phyloP scores from a whole-genome alignment of 2,329 filamentous ascomycete genomes.

The Nemania bipapillata region DNA sequence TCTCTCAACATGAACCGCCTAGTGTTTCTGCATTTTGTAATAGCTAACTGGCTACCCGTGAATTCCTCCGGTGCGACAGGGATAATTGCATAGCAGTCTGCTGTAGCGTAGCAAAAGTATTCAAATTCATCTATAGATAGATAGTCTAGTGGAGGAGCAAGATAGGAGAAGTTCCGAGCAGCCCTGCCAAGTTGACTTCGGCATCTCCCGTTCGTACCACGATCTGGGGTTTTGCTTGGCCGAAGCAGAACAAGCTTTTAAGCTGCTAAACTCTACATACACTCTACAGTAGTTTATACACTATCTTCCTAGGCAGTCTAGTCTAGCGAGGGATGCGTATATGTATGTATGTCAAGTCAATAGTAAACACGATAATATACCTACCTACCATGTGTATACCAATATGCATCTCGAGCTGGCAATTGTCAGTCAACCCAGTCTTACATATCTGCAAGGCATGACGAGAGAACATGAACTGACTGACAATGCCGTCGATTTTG shows the following conservation, averaged over 20 bases:
- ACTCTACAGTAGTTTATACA: background rate
- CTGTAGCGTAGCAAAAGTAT: background rate
- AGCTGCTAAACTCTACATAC: background rate
- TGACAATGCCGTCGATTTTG: background rate
- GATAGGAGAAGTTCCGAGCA: background rate
- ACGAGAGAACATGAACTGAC: background rate
- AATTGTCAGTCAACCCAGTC: too few species aligned
- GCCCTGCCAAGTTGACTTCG: slow-evolving; percentile 11
- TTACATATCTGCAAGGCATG: background rate
- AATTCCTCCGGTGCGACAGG: background rate
- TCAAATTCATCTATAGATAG: background rate
- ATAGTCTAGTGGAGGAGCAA: background rate
- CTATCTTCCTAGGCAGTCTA: background rate
- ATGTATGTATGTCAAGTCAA: background rate
- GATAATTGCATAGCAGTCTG: background rate
- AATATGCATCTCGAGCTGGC: background rate
- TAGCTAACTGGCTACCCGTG: background rate
- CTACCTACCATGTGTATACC: background rate
- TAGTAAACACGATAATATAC: background rate
- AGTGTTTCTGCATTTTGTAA: too few species aligned
- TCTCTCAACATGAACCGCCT: background rate
- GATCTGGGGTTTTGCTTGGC: slow-evolving; percentile 14
- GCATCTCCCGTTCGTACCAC: background rate
- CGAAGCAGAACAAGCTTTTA: background rate
- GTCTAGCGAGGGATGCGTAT: background rate